phyloP scores from a whole-genome alignment of 225 moss, liverwort and hornwort species.

The Physcomitrellopsis africana region DNA sequence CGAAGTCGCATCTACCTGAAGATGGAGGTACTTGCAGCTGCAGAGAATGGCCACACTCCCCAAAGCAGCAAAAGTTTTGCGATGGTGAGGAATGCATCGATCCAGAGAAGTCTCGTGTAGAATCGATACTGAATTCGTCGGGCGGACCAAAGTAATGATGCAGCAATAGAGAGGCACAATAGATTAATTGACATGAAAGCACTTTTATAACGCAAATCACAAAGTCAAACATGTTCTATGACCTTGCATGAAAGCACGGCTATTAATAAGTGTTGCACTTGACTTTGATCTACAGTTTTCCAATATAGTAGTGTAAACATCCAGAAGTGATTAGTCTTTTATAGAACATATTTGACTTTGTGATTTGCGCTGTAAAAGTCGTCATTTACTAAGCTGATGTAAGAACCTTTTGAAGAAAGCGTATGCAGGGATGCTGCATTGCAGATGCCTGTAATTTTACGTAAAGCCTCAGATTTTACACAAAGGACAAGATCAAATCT shows the following conservation, averaged over 20 bases:
- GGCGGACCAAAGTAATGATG: constrained; percentile 20
- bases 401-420: constrained; percentile 51
- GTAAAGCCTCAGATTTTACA: constrained; percentile 21
- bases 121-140: constrained; percentile 31
- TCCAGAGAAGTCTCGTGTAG: constrained; percentile 10
- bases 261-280: not conserved
- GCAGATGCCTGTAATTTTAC: constrained; percentile 40
- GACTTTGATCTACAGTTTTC: not conserved
- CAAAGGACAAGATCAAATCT: constrained; percentile 22
- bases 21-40: constrained; percentile 30
- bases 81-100: constrained; percentile 15
- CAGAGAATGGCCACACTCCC: constrained; percentile 28
- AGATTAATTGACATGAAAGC: constrained; percentile 35
- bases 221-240: no score
- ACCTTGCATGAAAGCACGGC: no score
- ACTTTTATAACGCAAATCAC: no score
- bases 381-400: constrained; percentile 36
- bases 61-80: constrained; percentile 17
- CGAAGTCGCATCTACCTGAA: constrained; percentile 16
- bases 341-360: not conserved
- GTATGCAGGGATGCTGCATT: constrained; percentile 53
- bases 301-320: not conserved
- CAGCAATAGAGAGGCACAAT: constrained; percentile 24
- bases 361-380: constrained; percentile 12
- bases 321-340: not conserved